A percentile compares a stretch with the other conserved stretches of the same genome.
phyloP scores from a whole-genome alignment of 78 protist species.

The Chrysochromulina tobinii region DNA sequence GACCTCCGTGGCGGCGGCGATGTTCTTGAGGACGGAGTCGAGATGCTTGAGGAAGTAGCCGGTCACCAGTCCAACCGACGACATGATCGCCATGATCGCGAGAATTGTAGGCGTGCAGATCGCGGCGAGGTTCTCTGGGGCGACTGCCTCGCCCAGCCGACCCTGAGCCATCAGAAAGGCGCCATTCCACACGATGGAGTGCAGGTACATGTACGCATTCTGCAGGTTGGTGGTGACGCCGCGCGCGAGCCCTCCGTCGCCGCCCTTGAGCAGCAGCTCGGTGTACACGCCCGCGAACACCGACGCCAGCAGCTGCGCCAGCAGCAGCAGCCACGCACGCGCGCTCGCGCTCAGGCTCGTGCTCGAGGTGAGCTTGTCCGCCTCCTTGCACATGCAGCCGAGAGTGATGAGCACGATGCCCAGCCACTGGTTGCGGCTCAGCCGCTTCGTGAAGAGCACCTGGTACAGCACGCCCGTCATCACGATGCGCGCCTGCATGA shows the following conservation, averaged over 20 bases:
- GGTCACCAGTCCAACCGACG: slow-evolving; percentile 57
- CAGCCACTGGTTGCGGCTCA: slow-evolving; percentile 46
- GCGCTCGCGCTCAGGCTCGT: not conserved
- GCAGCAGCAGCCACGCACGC: slow-evolving; percentile 39
- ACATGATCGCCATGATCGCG: slow-evolving; percentile 8
- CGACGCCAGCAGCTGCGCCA: not conserved
- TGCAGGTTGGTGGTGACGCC: slow-evolving; percentile 32
- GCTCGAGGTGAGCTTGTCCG: not conserved
- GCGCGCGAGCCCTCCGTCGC: not conserved
- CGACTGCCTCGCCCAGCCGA: not conserved
- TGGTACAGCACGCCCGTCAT: slow-evolving; percentile 55
- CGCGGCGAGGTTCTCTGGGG: not conserved
- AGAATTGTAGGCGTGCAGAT: not conserved
- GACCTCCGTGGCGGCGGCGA: slow-evolving; percentile 54
- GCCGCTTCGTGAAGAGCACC: not conserved
- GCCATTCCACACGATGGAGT: slow-evolving; percentile 42
- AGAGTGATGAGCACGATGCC: slow-evolving; percentile 39
- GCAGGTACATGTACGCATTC: slow-evolving; percentile 53
- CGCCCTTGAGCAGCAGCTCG: slow-evolving; percentile 59
- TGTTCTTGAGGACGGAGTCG: slow-evolving; percentile 49
- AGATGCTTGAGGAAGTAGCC: slow-evolving; percentile 52
- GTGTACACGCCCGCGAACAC: slow-evolving; percentile 54
- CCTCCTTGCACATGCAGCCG: slow-evolving; percentile 49
- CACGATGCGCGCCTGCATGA: slow-evolving; percentile 51
- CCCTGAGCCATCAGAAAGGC: not conserved